Base-by-base conservation (phyloP, 2,329 filamentous ascomycete species). In the Ilyonectria robusta region DNA sequence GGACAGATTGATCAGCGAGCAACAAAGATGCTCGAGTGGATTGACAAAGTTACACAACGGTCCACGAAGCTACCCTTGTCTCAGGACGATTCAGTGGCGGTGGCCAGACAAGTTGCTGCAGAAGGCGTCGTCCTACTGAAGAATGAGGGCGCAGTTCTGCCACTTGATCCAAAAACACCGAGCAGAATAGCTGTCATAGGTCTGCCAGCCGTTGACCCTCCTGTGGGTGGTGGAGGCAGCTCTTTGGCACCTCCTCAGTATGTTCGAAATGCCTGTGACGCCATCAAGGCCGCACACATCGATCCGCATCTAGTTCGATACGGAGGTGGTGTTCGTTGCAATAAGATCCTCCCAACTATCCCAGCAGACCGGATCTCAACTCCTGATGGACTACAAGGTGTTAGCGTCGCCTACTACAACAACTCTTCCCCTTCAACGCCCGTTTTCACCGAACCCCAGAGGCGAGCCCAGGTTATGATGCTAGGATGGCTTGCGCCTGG, bases 111-210 rank as follows among this genome's bases (percentile, higher is more conserved):
- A 51, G 35, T 70, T 0, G 67, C 67, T 0, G 42, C 54, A 1
- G 56, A 57, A 3, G 67, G 67, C 0, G 68, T 70, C 2, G 51
- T 70, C 3, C 68, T 70, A 50, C 40, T 70, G 0, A 70, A 70
- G 19, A 70, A 70, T 4, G 57, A 55, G 3, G 44, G 58, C 6
- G 4, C 35, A 1, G 26, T 53, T 19, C 40, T 69, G 0, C 64
- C 62, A 2, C 51, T 68, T 3, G 50, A 55, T 15, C 23, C 23
- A 33, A 13, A 26, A 4, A 29, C 59, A n/a, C 8, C n/a, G 21
- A n/a, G 13, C 2, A 33, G 57, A 17, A 54, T 68, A 17, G 66
- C 62, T 21, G 44, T 68, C 42, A 47, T 68, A 17, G 66, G 66
- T 13, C 37, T 59, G 15, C 61, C 60, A 51, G 66, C 66, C 26